Evolutionary conservation across 306 rosid genomes (phyloP).

Genomic region (Cucurbita moschata): DNA sequence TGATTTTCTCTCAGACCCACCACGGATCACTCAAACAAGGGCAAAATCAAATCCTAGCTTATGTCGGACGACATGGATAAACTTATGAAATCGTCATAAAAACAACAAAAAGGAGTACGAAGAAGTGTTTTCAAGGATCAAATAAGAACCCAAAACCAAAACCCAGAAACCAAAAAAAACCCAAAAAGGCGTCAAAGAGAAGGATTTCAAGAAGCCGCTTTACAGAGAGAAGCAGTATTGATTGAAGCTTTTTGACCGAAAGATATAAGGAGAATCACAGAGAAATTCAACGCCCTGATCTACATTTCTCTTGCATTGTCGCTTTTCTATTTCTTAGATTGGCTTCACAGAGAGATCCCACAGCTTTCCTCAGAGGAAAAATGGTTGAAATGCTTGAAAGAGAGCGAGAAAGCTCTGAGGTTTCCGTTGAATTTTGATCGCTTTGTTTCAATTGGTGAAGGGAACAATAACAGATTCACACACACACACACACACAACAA

Average conservation of each 20-base stretch:
- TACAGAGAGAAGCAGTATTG: constrained; percentile 1
- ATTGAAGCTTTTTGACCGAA: constrained; percentile 18
- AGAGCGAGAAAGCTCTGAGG: background rate
- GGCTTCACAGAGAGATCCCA: background rate
- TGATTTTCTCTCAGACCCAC: background rate
- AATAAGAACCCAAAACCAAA: background rate
- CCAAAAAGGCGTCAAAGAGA: background rate
- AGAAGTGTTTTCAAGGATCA: background rate
- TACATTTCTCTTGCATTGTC: constrained; percentile 16
- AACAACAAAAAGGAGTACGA: background rate
- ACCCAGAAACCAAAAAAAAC: background rate
- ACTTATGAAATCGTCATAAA: constrained; percentile 1
- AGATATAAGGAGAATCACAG: constrained; percentile 8
- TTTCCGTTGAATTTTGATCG: background rate
- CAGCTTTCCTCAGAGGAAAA: background rate
- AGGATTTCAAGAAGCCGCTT: constrained; percentile 2
- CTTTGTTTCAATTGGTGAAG: background rate
- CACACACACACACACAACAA: background rate
- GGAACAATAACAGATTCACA: background rate
- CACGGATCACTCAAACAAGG: background rate
- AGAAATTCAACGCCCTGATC: constrained; percentile 18
- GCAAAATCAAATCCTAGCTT: constrained; percentile 30
- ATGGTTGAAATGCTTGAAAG: background rate
- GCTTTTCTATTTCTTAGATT: background rate
- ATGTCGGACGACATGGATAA: constrained; percentile 86